These are phyloP conservation scores for Achaetomium macrosporum DNA, from an alignment of 2,329 filamentous ascomycete genomes.

Conservation along the genomic window DNA sequence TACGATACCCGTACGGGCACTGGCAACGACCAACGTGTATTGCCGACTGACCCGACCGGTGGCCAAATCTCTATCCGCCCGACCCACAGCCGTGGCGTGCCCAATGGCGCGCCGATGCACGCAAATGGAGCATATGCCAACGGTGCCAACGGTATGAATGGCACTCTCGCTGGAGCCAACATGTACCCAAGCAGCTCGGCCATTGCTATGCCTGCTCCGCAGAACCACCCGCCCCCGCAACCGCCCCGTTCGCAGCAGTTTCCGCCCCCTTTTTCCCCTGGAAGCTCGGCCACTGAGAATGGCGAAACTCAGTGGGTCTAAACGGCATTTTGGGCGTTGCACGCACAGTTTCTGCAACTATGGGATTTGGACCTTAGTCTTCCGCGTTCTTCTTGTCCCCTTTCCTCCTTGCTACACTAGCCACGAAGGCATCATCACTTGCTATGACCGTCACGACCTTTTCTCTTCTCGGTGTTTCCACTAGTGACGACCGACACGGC, in stretches of 20 bases:
- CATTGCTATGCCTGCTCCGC: constrained; percentile 21
- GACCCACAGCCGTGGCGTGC: constrained; percentile 38
- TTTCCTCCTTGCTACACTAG: constrained; percentile 24
- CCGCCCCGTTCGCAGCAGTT: constrained; percentile 22
- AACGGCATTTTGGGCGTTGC: neutral
- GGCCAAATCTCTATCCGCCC: constrained; percentile 49
- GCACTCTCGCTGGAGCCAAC: constrained; percentile 11
- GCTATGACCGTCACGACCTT: constrained; percentile 25
- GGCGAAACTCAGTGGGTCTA: constrained; percentile 28
- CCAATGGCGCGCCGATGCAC: constrained; percentile 35
- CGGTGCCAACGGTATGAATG: constrained; percentile 23
- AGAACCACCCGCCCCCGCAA: constrained; percentile 25
- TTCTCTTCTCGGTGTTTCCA: constrained; percentile 23
- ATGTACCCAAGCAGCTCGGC: constrained; percentile 19
- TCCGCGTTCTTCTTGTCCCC: constrained; percentile 12
- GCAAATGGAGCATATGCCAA: constrained; percentile 30
- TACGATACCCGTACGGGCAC: constrained; percentile 44
- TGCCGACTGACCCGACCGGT: constrained; percentile 47
- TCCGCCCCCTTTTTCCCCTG: constrained; percentile 14
- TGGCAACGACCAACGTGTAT: constrained; percentile 43
- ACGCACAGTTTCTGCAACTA: constrained; percentile 9
- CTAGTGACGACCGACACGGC: constrained; percentile 24
- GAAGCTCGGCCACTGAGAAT: constrained; percentile 21
- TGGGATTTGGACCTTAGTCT: constrained; percentile 3
- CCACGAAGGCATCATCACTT: constrained; percentile 24